Evolutionary conservation across 1,284 basidiomycete genomes (phyloP), one percentile per base, ranked within the genome.

Genomic region (Xerocomus nothofagi): DNA sequence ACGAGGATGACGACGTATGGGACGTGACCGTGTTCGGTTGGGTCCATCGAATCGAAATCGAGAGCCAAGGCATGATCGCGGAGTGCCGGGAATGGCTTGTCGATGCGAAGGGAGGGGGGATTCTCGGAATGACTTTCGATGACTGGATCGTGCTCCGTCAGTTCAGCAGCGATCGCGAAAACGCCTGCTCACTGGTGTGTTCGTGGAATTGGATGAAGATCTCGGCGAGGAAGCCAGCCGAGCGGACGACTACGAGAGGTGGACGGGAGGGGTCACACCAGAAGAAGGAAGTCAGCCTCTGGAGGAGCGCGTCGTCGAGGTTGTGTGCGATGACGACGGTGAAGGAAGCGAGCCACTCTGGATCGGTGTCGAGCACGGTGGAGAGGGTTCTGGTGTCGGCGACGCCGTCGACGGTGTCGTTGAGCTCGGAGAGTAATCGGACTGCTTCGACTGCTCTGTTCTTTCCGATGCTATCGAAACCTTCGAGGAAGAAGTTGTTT

Each of bases 401-500:
- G 44, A 74, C 67, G 3, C 91, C 91, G 39, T 86, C 75, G 4
- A 98, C 95, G 49, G 84, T 79, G 3, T 92, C 88, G 69, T 98
- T 99, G 47, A 99, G 80, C 72, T 98, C 96, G 14, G 74, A 68
- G 4, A 99, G 77, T 38, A 91, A 79, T 44, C 81, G 77, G 15
- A 91, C 88, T 4, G 86, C 86, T 67, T 98, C 91, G 49, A 81
- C 68, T 0, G 94, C 93, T 39, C 92, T 84, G 44, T 77, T 77
- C 65, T 86, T 87, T 9, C 91, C 93, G 46, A 97, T 77, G 57
- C 87, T 90, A 21, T 81, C 73, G 0, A 77, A 76, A 0, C 82
- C 84, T 45, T 91, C 82, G 21, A 99, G 77, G 73, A 99, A 99
- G 76, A 98, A 98, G 76, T 98, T 98, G 74, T 93, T 91, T 0